A percentile compares a stretch with the other conserved stretches of the same genome.
Evolutionary conservation across 805 yeast species (phyloP).

Genomic region (Candida tammaniensis): DNA sequence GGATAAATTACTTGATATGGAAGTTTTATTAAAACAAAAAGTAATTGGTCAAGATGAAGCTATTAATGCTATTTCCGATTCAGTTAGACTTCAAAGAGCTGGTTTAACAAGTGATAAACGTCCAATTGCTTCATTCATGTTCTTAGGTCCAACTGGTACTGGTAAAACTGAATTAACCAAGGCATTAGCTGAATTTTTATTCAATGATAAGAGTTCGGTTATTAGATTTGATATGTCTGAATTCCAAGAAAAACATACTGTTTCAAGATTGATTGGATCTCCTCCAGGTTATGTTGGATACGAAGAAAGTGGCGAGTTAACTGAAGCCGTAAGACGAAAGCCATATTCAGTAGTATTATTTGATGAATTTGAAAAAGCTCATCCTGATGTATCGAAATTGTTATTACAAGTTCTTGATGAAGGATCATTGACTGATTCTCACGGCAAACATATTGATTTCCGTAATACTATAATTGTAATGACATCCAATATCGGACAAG

Average conservation of each 20-base stretch:
- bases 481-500: constrained; percentile 98
- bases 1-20: constrained; percentile 88
- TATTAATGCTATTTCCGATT: constrained; percentile 82
- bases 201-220: constrained; percentile 83
- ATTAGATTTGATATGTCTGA: constrained; percentile 97
- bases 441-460: constrained; percentile 92
- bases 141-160: constrained; percentile 97
- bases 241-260: constrained; percentile 91
- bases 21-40: constrained; percentile 64
- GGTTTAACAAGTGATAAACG: constrained; percentile 92
- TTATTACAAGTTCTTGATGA: constrained; percentile 91
- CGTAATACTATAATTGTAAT: constrained; percentile 91
- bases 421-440: constrained; percentile 91
- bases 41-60: constrained; percentile 98
- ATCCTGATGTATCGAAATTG: constrained; percentile 89
- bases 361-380: constrained; percentile 97
- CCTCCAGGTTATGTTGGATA: constrained; percentile 98
- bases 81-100: constrained; percentile 94
- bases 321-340: constrained; percentile 93
- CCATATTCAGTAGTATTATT: constrained; percentile 91
- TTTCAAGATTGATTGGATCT: constrained; percentile 90
- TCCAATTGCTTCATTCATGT: constrained; percentile 95
- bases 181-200: constrained; percentile 85
- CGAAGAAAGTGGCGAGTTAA: constrained; percentile 93
- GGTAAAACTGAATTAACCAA: constrained; percentile 97